Base-by-base conservation (phyloP, 768 basidiomycete species). In the Trametes villosa region DNA sequence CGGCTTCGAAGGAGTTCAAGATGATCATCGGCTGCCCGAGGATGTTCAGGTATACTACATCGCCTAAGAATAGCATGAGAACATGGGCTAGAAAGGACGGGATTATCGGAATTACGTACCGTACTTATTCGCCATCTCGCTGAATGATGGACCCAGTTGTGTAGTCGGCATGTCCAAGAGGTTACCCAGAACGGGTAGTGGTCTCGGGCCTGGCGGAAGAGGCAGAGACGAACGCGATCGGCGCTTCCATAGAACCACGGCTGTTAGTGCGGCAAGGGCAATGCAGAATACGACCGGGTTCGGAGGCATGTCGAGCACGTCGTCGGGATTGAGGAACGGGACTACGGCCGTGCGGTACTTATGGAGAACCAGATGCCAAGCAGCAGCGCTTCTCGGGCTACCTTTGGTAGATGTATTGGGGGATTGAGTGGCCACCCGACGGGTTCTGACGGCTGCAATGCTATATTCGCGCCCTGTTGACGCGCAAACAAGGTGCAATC, bases 121-220 rank as follows among this genome's bases (percentile, higher is more conserved):
- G 22, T 47, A 52, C 36, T 57, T 57, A 17, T 41, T 15, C 1
- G 49, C 34, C 20, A 62, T 33, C 6, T 49, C 49, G 2, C 33
- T 15, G n/a, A 57, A 56, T 11, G 44, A 51, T 13, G 33, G 52
- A 26, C 63, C 66, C 4, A 59, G 50, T 9, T 67, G 20, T n/a
- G 63, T 58, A n/a, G 53, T 45, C 3, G 69, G 68, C 36, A 69
- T 57, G 33, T 70, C 65, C 9, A 68, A 42, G 4, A 71, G 46
- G 33, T 70, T 72, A 8, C 72, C 72, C 1, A 72, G 27, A 26
- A 73, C 41, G 0, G 69, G 67, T 46, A 50, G 44, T 1, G 61
- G 59, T 36, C 57, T 63, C 31, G 72, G 71, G 4, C 72, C 71
- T 17, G 72, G 71, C 12, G 72, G 72, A 5, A 62, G 9, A 9